These are phyloP conservation scores for Choanephora cucurbitarum DNA, from an alignment of 371 early-diverging fungal genomes.

Conservation along the genomic window DNA sequence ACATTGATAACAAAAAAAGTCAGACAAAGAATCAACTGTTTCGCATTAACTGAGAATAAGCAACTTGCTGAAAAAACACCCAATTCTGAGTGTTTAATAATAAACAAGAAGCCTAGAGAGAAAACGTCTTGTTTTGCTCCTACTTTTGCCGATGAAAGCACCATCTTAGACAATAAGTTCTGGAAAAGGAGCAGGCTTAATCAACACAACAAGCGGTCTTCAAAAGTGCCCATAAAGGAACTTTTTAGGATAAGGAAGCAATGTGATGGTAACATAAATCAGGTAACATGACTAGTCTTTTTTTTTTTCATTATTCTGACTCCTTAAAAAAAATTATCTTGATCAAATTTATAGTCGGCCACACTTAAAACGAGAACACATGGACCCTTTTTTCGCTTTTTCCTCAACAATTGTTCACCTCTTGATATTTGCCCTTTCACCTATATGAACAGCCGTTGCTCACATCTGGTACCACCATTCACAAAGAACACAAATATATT, in stretches of 20 bases:
- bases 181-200: background rate
- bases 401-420: background rate
- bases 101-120: conserved; percentile 14
- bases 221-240: background rate
- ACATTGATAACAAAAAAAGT: too few relatives aligned
- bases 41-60: too few relatives aligned
- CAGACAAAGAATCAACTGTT: too few relatives aligned
- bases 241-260: background rate
- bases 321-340: conserved; percentile 1
- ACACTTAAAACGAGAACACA: background rate
- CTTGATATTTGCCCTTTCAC: background rate
- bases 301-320: background rate
- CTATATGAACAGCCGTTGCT: background rate
- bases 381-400: background rate
- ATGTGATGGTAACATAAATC: background rate
- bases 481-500: conserved; percentile 11
- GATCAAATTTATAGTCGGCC: background rate
- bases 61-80: background rate
- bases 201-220: background rate
- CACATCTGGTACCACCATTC: conserved; percentile 9
- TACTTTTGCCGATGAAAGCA: conserved; percentile 1
- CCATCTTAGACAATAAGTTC: background rate
- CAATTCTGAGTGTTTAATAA: conserved; percentile 15
- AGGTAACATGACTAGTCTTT: background rate
- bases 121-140: conserved; percentile 3